Evolutionary conservation across 306 rosid genomes (phyloP).

Genomic region (Prunus kanzakura): DNA sequence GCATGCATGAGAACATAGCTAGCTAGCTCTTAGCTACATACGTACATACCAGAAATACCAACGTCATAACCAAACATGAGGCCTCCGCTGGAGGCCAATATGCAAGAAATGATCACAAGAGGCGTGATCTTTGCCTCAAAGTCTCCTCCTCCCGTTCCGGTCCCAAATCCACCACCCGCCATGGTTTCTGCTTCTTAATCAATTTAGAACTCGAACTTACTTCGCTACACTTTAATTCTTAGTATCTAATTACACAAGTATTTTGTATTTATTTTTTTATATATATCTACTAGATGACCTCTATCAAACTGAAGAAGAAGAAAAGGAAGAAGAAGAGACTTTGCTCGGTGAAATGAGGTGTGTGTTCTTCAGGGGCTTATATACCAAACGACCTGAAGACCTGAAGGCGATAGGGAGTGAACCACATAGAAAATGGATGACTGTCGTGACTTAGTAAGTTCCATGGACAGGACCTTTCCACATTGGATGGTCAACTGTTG

Average conservation of each 20-base stretch:
- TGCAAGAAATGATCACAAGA: slow-evolving; percentile 8
- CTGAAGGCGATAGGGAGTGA: neutral
- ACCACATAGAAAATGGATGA: neutral
- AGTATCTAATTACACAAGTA: neutral
- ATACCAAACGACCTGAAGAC: neutral
- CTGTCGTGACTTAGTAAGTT: neutral
- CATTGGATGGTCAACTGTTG: neutral
- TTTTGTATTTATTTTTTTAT: too few species aligned
- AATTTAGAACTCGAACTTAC: neutral
- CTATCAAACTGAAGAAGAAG: neutral
- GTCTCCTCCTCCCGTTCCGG: neutral
- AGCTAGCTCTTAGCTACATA: neutral
- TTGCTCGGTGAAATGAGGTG: neutral
- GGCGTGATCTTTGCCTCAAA: slow-evolving; percentile 20
- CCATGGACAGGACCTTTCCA: neutral
- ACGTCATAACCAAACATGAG: slow-evolving; percentile 11
- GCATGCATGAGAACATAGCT: neutral
- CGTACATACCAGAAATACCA: slow-evolving; percentile 8
- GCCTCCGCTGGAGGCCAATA: slow-evolving; percentile 5
- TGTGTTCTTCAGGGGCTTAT: neutral
- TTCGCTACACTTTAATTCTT: neutral
- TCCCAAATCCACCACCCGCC: slow-evolving; percentile 16
- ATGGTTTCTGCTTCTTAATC: neutral
- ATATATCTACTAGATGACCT: neutral
- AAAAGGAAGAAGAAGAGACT: neutral